Base-by-base conservation (phyloP, 208 protist genomes). In the Leptomonas pyrrhocoris region DNA sequence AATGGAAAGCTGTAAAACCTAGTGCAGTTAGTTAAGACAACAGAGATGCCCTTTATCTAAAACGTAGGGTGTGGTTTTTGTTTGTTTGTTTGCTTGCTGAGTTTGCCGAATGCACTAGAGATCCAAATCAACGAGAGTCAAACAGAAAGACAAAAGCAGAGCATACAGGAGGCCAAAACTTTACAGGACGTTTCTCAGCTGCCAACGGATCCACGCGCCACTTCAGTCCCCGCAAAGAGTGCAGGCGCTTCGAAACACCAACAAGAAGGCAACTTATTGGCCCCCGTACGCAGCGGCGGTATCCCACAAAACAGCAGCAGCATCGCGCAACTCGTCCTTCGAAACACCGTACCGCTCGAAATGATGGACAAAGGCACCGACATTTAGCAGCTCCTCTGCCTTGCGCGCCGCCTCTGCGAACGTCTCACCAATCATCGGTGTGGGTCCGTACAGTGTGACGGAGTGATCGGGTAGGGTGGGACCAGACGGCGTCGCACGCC, bases 311-410 rank as follows among this genome's bases (percentile, higher is more conserved):
- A 77, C 63, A 9, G 78, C 62, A 11, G 78, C 59, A 6, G 80
- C 77, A 51, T 93, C 81, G 1, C 48, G 63, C 31, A 95, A 49
- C 31, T 89, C 81, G 8, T 78, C 63, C 62, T 81, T 81, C 0
- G 36, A 64, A 12, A 95, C 79, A 18, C 87, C 85, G 61, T 89
- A 90, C 1, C 77, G 75, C 56, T 66, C 73, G 66, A 88, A 95
- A 62, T 95, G 90, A 62, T 95, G 87, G 15, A 84, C 57, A 66
- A 80, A 95, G 21, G 90, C 90, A n/a, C 74, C 68, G 4, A 80
- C 86, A 15, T 49, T 40, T 7, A 95, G 68, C 21, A 90, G 68
- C 60, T 77, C 59, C 51, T 95, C 87, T 4, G 76, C 76, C 18
- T 68, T 58, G 21, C 67, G 0, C 23, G 88, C 69, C n/a, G 84